Evolutionary conservation across 352 stramenopile genomes (phyloP).

Genomic region (Salisapilia sapeloensis): DNA sequence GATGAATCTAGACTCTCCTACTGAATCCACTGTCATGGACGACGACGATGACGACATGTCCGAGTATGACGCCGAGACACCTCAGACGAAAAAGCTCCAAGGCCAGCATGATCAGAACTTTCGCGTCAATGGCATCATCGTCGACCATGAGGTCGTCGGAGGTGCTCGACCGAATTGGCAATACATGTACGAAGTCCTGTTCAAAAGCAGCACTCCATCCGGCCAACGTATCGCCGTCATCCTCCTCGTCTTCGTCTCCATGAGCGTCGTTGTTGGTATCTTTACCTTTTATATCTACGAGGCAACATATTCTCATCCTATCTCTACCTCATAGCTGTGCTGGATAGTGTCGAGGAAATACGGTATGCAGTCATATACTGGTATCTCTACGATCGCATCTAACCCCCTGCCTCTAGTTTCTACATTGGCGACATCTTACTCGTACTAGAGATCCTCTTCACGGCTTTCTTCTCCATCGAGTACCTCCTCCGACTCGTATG

Average conservation of each 20-base stretch:
- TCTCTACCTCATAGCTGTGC: no score
- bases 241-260: slow-evolving; percentile 45
- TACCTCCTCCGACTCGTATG: slow-evolving; percentile 50
- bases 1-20: no score
- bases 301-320: no score
- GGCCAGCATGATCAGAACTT: slow-evolving; percentile 28
- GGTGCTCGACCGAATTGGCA: slow-evolving; percentile 45
- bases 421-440: slow-evolving; percentile 44
- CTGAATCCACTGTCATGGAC: no score
- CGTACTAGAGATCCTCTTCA: slow-evolving; percentile 59
- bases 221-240: slow-evolving; percentile 47
- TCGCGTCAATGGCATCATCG: slow-evolving; percentile 58
- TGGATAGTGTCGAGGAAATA: no score
- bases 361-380: no score
- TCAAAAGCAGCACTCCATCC: slow-evolving; percentile 47
- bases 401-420: neutral
- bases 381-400: no score
- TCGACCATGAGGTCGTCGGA: slow-evolving; percentile 54
- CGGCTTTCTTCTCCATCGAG: slow-evolving; percentile 60
- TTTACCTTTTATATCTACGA: no score
- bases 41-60: no score
- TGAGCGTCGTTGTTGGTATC: slow-evolving; percentile 39
- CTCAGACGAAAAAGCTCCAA: no score
- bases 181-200: slow-evolving; percentile 52
- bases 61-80: no score